Base-by-base conservation (phyloP, 306 rosid species). In the Quercus suber region DNA sequence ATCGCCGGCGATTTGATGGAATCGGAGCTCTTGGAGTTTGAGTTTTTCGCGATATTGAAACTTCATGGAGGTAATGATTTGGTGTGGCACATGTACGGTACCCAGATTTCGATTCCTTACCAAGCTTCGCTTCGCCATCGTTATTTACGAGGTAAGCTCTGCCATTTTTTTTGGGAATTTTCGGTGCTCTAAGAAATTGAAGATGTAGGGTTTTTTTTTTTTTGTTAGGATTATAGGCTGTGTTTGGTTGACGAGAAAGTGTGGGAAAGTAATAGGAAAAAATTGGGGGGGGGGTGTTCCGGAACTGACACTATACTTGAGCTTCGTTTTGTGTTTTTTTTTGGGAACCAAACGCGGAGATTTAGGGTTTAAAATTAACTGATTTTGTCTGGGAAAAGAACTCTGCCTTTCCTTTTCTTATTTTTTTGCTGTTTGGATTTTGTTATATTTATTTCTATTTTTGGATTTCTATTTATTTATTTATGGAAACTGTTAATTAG, bases 1-100 rank as follows among this genome's bases (percentile, higher is more conserved):
- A 49, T 82, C 88, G 76, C 84, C 81, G 97, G 86, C 82, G 86
- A 82, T 76, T 95, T 95, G 86, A 92, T 92, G 99, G 98, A 88
- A 86, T 86, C 83, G 81, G 73, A 64, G 69, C 76, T 72, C 69
- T 45, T 13, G 10, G 65, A 80, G 71, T 76, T 77, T 53, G 86
- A 81, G 82, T 75, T 76, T 76, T 84, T 41, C 45, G 45, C 52
- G 52, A 20, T 68, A 13, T 37, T 58, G 35, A 51, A 52, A 80
- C 84, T 84, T 80, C 78, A 91, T 91, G 94, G 98, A 88, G 92
- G 85, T 77, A 45, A 78, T 87, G 81, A 69, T 90, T 83, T 85
- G 90, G 84, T 75, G 86, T 60, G 69, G 85, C 82, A 71, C 88
- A 64, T 89, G 89, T 78, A 1, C 73, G 71, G 73, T 81, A 3